A percentile compares a stretch with the other conserved stretches of the same genome.
Evolutionary conservation across 1,139 yeast genomes (phyloP).

Genomic region (Geotrichum histeridarum): DNA sequence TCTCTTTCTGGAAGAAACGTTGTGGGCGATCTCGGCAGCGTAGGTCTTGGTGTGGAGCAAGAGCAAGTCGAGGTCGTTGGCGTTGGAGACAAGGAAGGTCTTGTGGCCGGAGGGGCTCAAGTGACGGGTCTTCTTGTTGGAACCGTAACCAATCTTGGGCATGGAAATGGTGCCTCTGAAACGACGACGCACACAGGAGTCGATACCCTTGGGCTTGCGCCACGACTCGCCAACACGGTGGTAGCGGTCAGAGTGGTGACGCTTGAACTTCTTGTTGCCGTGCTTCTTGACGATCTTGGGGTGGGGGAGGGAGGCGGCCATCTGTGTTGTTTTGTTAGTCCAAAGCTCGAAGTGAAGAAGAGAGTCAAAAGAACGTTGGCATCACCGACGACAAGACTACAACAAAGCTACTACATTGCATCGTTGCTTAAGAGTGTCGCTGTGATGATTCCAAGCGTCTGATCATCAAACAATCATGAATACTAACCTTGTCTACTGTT

Average conservation of each 20-base stretch:
- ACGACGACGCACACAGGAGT: slow-evolving; percentile 99
- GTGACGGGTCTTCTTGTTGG: slow-evolving; percentile 97
- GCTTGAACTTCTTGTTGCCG: slow-evolving; percentile 91
- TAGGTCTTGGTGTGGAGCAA: slow-evolving; percentile 96
- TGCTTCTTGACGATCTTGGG: slow-evolving; percentile 99
- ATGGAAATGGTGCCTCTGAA: slow-evolving; percentile 99
- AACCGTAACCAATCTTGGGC: slow-evolving; percentile 99
- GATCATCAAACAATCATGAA: not conserved
- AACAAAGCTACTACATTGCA: not conserved
- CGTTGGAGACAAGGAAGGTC: slow-evolving; percentile 89
- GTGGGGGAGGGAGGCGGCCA: slow-evolving; percentile 98
- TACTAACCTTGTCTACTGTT: slow-evolving; percentile 19
- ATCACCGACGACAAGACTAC: not conserved
- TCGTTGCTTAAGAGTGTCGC: not conserved
- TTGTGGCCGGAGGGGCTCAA: slow-evolving; percentile 97
- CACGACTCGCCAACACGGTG: slow-evolving; percentile 97
- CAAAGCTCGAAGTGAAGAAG: not conserved
- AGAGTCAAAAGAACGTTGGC: not conserved
- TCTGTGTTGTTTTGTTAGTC: slow-evolving; percentile 32
- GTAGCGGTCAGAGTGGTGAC: slow-evolving; percentile 99
- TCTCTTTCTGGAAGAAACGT: slow-evolving; percentile 97
- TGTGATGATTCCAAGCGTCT: no score
- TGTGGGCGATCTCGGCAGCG: slow-evolving; percentile 99
- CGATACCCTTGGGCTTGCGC: slow-evolving; percentile 99
- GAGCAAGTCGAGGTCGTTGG: slow-evolving; percentile 89